Evolutionary conservation across 2,329 filamentous ascomycete species (phyloP).

Genomic region (Penicillium expansum): DNA sequence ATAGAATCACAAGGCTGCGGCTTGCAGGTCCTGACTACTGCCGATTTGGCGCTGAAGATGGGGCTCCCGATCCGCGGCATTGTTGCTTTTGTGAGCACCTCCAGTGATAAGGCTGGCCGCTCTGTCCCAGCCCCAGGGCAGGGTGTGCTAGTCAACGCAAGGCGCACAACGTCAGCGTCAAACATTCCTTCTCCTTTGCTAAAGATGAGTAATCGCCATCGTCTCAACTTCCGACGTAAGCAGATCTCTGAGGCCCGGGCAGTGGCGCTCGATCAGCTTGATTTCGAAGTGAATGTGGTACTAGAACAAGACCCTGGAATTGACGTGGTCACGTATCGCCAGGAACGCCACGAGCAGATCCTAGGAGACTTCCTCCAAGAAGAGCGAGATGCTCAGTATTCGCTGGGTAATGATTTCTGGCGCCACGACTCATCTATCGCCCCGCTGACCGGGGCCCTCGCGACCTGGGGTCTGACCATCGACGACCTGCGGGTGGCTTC

Average conservation of each 20-base stretch:
- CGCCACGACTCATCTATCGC: background rate
- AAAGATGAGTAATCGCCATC: conserved; percentile 37
- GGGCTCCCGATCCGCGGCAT: conserved; percentile 67
- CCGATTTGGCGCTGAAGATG: background rate
- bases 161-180: conserved; percentile 79
- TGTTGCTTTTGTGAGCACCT: conserved; percentile 83
- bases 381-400: background rate
- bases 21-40: background rate
- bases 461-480: conserved; percentile 93
- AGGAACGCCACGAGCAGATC: background rate
- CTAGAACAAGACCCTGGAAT: background rate
- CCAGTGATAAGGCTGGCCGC: conserved; percentile 95
- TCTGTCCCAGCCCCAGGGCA: conserved; percentile 93
- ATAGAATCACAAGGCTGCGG: background rate
- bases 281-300: background rate
- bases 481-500: conserved; percentile 91
- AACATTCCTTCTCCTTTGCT: conserved; percentile 74
- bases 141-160: conserved; percentile 84
- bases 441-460: conserved; percentile 81
- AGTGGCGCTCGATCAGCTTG: background rate
- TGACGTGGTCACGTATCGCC: background rate
- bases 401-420: background rate
- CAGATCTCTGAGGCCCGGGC: conserved; percentile 1
- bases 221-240: background rate
- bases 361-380: background rate